Evolutionary conservation across 2,329 filamentous ascomycete genomes (phyloP).

Genomic region (Madurella fahalii): DNA sequence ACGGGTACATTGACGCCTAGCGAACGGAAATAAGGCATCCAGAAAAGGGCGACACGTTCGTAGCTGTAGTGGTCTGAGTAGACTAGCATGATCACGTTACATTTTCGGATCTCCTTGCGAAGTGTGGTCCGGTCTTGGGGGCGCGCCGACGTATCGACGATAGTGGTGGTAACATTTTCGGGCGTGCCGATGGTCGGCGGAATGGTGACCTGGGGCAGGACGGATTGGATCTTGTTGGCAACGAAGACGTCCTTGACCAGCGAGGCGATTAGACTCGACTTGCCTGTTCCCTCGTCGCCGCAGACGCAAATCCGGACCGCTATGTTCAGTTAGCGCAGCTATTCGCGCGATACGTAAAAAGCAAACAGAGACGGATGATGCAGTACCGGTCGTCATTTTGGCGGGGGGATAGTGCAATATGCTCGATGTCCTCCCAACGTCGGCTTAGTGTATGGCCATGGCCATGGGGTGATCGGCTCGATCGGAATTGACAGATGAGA

Average conservation of each 20-base stretch:
- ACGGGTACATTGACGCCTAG: slow-evolving; percentile 98
- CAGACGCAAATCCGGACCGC: slow-evolving; percentile 89
- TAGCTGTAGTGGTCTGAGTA: slow-evolving; percentile 99
- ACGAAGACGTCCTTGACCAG: slow-evolving; percentile 97
- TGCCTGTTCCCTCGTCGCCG: slow-evolving; percentile 93
- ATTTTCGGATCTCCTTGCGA: slow-evolving; percentile 91
- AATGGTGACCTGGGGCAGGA: slow-evolving; percentile 92
- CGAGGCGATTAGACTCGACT: slow-evolving; percentile 88
- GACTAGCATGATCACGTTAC: slow-evolving; percentile 92
- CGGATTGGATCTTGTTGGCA: slow-evolving; percentile 88
- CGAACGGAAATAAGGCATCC: slow-evolving; percentile 97
- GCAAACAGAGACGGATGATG: neutral
- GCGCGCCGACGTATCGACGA: slow-evolving; percentile 93
- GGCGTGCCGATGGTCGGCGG: slow-evolving; percentile 89
- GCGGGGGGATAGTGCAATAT: neutral
- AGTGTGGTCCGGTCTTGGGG: slow-evolving; percentile 88
- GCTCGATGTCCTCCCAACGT: neutral
- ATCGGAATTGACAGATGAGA: neutral
- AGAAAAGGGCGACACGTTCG: slow-evolving; percentile 92
- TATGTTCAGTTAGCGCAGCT: slow-evolving; percentile 5
- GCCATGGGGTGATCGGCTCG: neutral
- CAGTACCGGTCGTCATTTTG: slow-evolving; percentile 23
- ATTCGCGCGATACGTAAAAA: neutral
- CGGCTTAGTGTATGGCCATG: neutral
- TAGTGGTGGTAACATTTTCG: slow-evolving; percentile 94